Evolutionary conservation across 2,329 filamentous ascomycete species (phyloP), one percentile per base, ranked within the genome.

Genomic region (Harringtonia aguacate): DNA sequence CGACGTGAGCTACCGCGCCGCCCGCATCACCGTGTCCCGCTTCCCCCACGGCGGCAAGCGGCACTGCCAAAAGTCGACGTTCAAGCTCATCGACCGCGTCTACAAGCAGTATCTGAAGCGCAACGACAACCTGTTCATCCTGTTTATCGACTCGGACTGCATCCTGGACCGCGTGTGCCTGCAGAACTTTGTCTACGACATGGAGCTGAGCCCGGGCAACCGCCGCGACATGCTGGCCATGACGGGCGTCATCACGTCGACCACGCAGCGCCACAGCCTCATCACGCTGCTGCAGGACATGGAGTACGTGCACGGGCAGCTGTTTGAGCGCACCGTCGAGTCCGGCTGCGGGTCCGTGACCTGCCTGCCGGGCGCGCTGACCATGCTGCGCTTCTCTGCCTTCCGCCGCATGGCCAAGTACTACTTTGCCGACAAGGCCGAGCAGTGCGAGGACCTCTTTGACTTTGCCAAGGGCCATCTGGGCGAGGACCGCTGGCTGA

Each of bases 181-280:
- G 47, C 90, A 95, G 60, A 97, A 95, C 61, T 97, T 97, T 64
- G 86, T 97, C 67, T 95, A 92, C 63, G 90, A 97, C 60, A 97
- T 97, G 92, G 88, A 97, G 63, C 71, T 97, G 48, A 95, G 90
- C 61, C 90, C 90, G 1, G 89, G 89, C 44, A 94, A 89, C 65
- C 80, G 85, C 58, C 79, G 81, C 58, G 86, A 94, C 60, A 95
- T 95, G 86, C 72, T 97, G 57, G 90, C 90, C 43, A 95, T 95
- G 87, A 97, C 90, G 14, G 90, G 90, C 28, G 86, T 97, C 57
- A 97, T 97, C 57, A 97, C 90, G 2, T 90, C 88, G 1, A 95
- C 89, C 0, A 95, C 90, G 0, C 77, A 83, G 55, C 92, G 85
- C 55, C 84, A 94, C 60, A 87, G 84, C 52, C 68, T 97, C 45